Evolutionary conservation across 2,329 filamentous ascomycete genomes (phyloP).

Genomic region (Phyllosticta citriasiana): DNA sequence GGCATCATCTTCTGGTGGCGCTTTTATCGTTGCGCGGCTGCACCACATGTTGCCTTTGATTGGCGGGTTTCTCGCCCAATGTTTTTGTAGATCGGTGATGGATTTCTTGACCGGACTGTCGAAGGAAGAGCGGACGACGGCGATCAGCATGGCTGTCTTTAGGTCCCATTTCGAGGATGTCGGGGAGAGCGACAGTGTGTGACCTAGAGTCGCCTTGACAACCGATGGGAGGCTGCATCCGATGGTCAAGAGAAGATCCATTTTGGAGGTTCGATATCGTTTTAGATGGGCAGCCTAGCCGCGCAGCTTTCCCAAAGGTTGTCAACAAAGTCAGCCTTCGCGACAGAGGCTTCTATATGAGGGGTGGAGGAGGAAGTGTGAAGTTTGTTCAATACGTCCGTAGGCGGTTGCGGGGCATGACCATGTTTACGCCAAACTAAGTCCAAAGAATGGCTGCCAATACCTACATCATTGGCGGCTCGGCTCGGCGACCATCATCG

Average conservation of each 20-base stretch:
- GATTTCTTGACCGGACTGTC: conserved; percentile 16
- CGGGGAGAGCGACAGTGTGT: conserved; percentile 58
- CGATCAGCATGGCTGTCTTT: conserved; percentile 60
- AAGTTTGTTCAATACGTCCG: too few species aligned
- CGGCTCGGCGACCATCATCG: not conserved
- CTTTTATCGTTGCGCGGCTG: conserved; percentile 55
- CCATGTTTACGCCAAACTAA: not conserved
- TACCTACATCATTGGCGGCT: not conserved
- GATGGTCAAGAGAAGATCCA: not conserved
- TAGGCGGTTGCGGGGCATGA: not conserved
- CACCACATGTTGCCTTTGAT: conserved; percentile 79
- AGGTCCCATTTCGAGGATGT: conserved; percentile 70
- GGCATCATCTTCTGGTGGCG: conserved; percentile 45
- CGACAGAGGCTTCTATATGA: too few species aligned
- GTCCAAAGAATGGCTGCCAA: not conserved
- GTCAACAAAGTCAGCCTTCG: too few species aligned
- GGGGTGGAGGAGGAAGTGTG: too few species aligned
- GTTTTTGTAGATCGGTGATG: conserved; percentile 42
- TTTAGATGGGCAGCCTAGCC: not conserved
- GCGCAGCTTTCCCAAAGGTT: too few species aligned
- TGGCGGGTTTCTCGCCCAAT: conserved; percentile 52
- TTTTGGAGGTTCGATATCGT: not conserved
- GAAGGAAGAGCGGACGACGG: conserved; percentile 50
- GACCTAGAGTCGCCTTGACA: conserved; percentile 50
- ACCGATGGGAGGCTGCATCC: conserved; percentile 22